Base-by-base conservation (phyloP, 1,139 yeast species). In the Pneumocystis canis region DNA sequence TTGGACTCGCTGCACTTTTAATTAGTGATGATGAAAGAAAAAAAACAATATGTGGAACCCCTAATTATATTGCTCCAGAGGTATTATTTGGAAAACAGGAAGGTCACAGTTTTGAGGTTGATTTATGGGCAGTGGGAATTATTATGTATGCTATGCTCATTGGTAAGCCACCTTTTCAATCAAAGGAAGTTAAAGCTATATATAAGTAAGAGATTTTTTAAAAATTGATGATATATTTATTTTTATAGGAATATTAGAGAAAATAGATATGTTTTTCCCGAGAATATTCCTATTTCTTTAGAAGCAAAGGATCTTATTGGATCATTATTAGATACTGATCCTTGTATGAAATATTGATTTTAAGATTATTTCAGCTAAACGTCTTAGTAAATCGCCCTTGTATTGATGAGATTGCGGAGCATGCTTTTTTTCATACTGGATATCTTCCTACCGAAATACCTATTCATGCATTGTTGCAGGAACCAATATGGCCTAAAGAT, bases 41-140 rank as follows among this genome's bases (percentile, higher is more conserved):
- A 1, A 98, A 92, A 73, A 92, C 98, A 2, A 77, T 92, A 67
- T 92, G 98, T 78, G 98, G 98, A 0, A 88, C 96, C 11, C 98
- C 98, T 1, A 71, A 92, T 60, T 92, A 94, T 73, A 92, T 92
- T 98, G 98, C 98, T 0, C 98, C 98, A 0, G 98, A 92, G 74
- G 94, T 92, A 61, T 78, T 92, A 69, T 63, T 63, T 40, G 61
- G 61, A 20, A 80, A 95, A 67, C 89, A 89, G 72, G 97, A 94
- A 72, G 92, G 89, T 74, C 92, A 92, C 75, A 89, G 90, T 70
- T 98, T 97, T 3, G 90, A 89, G 72, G 97, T 97, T 0, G 98
- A 92, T 73, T 76, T 92, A 67, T 92, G 98, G 98, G 89, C 97
- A 1, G 96, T 92, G 4, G 98, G 98, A 3, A 95, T 97, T 0